Evolutionary conservation across 352 stramenopile species (phyloP).

Genomic region (Phytophthora aleatoria): DNA sequence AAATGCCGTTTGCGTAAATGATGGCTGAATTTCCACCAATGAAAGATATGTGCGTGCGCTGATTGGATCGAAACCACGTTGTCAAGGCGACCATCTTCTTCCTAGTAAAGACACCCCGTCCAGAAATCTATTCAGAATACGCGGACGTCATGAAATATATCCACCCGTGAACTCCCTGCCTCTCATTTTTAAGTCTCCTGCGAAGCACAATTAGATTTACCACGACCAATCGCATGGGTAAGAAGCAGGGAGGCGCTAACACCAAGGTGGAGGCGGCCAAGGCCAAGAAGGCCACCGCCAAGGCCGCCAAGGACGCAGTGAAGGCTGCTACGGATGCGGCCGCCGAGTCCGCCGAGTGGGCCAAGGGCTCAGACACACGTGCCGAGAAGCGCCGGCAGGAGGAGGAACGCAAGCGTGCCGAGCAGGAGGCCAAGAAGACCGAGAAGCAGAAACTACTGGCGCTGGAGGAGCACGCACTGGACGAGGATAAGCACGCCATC

Average conservation of each 20-base stretch:
- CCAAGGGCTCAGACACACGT: conserved; percentile 57
- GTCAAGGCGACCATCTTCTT: conserved; percentile 5
- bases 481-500: conserved; percentile 70
- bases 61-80: conserved; percentile 20
- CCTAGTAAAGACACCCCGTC: neutral
- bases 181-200: neutral
- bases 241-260: conserved; percentile 65
- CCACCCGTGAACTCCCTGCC: neutral
- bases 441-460: conserved; percentile 74
- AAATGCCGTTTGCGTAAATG: too few species aligned
- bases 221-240: conserved; percentile 40
- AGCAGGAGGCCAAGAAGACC: conserved; percentile 72
- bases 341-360: conserved; percentile 58
- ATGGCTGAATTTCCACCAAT: conserved; percentile 4
- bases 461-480: conserved; percentile 61
- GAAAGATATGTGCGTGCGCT: neutral
- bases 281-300: conserved; percentile 64
- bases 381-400: conserved; percentile 50
- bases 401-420: conserved; percentile 62
- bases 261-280: conserved; percentile 80
- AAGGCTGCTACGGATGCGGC: conserved; percentile 49
- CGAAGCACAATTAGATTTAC: conserved; percentile 8
- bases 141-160: conserved; percentile 6
- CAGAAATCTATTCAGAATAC: neutral
- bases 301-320: conserved; percentile 63